Conservation (phyloP, 495 filamentous ascomycete species). For the Penicillium maclennaniae region DNA sequence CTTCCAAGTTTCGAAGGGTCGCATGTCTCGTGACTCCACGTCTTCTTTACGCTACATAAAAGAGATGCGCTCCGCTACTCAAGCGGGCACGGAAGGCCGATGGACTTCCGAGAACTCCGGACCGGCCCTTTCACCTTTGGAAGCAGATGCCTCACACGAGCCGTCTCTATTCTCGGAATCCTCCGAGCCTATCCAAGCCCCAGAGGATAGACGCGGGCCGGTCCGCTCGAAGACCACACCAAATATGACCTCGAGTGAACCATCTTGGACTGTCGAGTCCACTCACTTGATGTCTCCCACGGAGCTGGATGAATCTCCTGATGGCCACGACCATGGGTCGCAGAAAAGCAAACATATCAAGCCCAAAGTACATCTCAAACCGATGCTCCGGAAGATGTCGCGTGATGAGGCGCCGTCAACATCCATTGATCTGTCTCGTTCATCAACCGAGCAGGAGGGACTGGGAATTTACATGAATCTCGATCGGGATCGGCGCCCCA, state of each 20-base stretch:
- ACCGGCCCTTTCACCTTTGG: conserved; percentile 10
- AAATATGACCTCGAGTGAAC: conserved; percentile 9
- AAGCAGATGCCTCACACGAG: conserved; percentile 10
- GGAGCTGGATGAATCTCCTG: conserved; percentile 12
- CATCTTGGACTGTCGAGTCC: conserved; percentile 3
- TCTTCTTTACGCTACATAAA: conserved; percentile 7
- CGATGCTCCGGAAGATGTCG: conserved; percentile 53
- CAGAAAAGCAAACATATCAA: conserved; percentile 26
- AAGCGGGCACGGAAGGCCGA: conserved; percentile 1
- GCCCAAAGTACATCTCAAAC: conserved; percentile 50
- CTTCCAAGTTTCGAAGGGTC: conserved; percentile 12
- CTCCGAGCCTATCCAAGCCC: conserved; percentile 10
- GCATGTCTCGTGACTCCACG: conserved; percentile 12
- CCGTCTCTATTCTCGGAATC: conserved; percentile 18
- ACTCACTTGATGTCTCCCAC: conserved; percentile 7
- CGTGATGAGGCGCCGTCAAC: conserved; percentile 42
- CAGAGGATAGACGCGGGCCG: conserved; percentile 5
- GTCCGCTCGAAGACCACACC: conserved; percentile 10
- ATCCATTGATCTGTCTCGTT: conserved; percentile 52
- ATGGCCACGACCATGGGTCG: conserved; percentile 22
- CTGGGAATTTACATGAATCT: conserved; percentile 52
- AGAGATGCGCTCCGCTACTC: conserved; percentile 6
- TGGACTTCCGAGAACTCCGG: conserved; percentile 9
- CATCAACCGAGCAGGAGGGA: conserved; percentile 53
- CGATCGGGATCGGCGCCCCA: conserved; percentile 35